Evolutionary conservation across 345 rosid species (phyloP), one percentile per base, ranked within the genome.

Genomic region (Salix udensis): DNA sequence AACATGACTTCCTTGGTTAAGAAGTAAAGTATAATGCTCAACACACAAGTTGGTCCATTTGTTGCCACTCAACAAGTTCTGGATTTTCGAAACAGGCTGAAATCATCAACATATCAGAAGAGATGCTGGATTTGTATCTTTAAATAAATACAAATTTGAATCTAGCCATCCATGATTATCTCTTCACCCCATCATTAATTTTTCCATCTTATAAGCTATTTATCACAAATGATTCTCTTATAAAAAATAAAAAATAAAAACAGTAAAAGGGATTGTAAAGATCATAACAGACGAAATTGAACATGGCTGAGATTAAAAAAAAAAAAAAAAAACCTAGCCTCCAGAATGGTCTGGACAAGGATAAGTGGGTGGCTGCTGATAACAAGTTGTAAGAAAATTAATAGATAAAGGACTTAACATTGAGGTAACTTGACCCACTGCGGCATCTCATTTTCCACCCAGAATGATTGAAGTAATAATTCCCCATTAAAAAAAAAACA

Each of bases 381-480:
- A 19, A 23, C 26, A 62, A 70, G 9, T 34, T 36, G 55, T 65
- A 52, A n/a, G 7, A 40, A 71, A 8, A 4, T 37, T 53, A 66
- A 21, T 24, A 71, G 26, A 40, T 4, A 44, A 18, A 65, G 26
- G 50, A 62, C 44, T 30, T 11, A 39, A 28, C 40, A 16, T 6
- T 40, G 68, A 23, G 39, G 39, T 16, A 15, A 8, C 18, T 39
- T 8, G 23, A 62, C 70, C 79, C 74, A 31, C 9, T 10, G 31
- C 6, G 44, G 48, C 48, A 42, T 61, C 55, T 67, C 74, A 78
- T 70, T 85, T 86, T 86, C 90, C 90, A 85, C 53, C 73, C 69
- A 71, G 69, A 84, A 90, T 91, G 88, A 91, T 88, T 87, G 89
- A 78, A 52, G 85, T 78, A 83, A 86, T 84, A 79, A 81, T 87